Evolutionary conservation across 176 grass and related monocot species (phyloP), one percentile per base, ranked within the genome.

Genomic region (Ensete glaucum): DNA sequence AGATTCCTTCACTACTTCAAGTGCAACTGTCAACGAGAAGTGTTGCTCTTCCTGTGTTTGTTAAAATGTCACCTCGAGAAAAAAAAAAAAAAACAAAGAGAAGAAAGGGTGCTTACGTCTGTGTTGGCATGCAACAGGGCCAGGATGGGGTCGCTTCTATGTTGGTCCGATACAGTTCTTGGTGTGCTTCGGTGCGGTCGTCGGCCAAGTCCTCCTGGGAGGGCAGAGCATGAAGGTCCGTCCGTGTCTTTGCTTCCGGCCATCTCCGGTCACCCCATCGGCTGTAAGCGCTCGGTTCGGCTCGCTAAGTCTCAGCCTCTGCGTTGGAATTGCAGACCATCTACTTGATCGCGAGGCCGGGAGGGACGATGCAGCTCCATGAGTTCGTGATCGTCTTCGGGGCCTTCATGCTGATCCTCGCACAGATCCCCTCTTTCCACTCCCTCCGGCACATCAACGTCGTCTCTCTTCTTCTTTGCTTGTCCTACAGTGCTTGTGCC

Each of bases 361-460:
- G 88, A 1, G 95, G 95, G 53, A 82, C 79, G 53, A 85, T 85
- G 74, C 86, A 91, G 82, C 81, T 94, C n/a, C 91, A 93, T 52
- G 88, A 86, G 69, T 99, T 99, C 75, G 86, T 99, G 48, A 81
- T 80, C 59, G 81, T 94, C 63, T 99, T 99, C 67, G 95, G 88
- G 60, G 69, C 67, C 19, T 91, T 94, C 86, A 83, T 94, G 73
- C 55, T 84, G 58, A 65, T 82, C 23, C 74, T 94, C 57, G 86
- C 86, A 24, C 90, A 94, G 69, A 77, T 98, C 76, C 95, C 88
- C 16, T 98, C 95, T 2, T 98, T 98, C 86, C 95, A 98, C 69
- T 93, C 90, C 11, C 68, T 99, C 50, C 82, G 95, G 9, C 90
- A 99, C 73, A 86, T 99, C 72, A 91, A 89, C 80, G 90, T 94